Evolutionary conservation across 257 asterid species (phyloP), one percentile per base, ranked within the genome.

Genomic region (Solanum tarapatanum): DNA sequence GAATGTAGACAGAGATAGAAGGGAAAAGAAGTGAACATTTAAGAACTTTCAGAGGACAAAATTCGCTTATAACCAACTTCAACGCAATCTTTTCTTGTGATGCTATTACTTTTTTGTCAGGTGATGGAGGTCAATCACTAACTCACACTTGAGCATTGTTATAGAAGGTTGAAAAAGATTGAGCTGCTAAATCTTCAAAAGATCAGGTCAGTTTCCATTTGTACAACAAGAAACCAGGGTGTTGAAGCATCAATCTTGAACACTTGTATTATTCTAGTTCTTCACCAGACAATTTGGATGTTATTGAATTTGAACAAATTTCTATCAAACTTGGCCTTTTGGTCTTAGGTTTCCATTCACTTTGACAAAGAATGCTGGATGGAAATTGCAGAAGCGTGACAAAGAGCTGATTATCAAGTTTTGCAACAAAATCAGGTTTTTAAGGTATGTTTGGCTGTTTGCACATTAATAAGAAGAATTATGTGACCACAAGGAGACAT

Each of bases 91-190:
- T 60, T 88, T 64, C 36, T 86, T 86, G 41, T 91, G 69, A 64
- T 60, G 43, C 72, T 72, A 66, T 37, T 90, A 62, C 33, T 83
- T 83, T 87, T 88, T 86, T 4, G 51, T 43, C 17, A 43, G 87
- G 89, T 74, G 88, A 87, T 58, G 73, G 87, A 83, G 70, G 88
- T 86, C 88, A 64, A 48, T 89, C 94, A 51, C 60, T 90, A 83
- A 87, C 66, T 62, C 70, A 62, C 13, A 62, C 28, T 62, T n/a
- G 70, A 62, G 70, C 70, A n/a, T 62, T 62, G 70, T 62, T n/a
- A 62, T 23, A 9, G 30, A 11, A 62, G 13, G 14, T 62, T 23
- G 30, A n/a, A 62, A 23, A 62, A 62, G 30, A n/a, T 62, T 0
- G 70, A n/a, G 70, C 16, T 2, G 70, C 70, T 62, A 62, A 62